phyloP scores from a whole-genome alignment of 2,329 filamentous ascomycete species.

The Amauroascus verrucosus region DNA sequence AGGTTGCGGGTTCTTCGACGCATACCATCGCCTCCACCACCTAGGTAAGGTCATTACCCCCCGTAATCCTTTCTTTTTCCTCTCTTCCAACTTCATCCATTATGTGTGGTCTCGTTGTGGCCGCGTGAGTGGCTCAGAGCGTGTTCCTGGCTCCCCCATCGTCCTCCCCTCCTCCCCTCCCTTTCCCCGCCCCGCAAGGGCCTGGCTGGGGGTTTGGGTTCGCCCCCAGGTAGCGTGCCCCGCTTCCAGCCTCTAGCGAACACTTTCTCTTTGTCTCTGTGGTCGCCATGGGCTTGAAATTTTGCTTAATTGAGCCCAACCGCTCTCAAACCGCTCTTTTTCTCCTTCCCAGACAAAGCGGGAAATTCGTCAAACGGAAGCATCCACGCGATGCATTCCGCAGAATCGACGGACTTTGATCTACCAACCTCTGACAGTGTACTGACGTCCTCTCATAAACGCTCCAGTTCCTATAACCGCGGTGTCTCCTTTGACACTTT shows the following conservation, averaged over 20 bases:
- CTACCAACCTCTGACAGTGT: background rate
- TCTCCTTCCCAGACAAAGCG: background rate
- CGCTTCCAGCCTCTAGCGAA: too few relatives aligned
- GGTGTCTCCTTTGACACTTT: conserved; percentile 70
- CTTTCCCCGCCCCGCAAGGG: conserved; percentile 4
- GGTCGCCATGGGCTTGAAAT: background rate
- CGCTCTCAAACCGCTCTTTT: background rate
- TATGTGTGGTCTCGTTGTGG: background rate
- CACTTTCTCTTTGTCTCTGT: background rate
- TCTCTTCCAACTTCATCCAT: too few relatives aligned
- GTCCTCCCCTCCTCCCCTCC: conserved; percentile 3
- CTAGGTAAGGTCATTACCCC: conserved; percentile 25
- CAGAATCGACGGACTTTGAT: conserved; percentile 5
- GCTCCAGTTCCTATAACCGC: conserved; percentile 49
- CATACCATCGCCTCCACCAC: conserved; percentile 33
- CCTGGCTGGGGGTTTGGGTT: conserved; percentile 4
- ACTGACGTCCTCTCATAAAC: conserved; percentile 15
- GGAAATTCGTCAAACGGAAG: too few relatives aligned
- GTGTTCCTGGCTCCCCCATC: background rate
- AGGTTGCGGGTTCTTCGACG: conserved; percentile 20
- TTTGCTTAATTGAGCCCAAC: too few relatives aligned
- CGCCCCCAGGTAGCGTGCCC: conserved; percentile 12
- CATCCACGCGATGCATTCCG: conserved; percentile 10
- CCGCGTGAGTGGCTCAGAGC: background rate
- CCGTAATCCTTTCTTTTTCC: background rate